A percentile compares a stretch with the other conserved stretches of the same genome.
phyloP scores from a whole-genome alignment of 495 filamentous ascomycete genomes.

The Trichodelitschia bisporula region DNA sequence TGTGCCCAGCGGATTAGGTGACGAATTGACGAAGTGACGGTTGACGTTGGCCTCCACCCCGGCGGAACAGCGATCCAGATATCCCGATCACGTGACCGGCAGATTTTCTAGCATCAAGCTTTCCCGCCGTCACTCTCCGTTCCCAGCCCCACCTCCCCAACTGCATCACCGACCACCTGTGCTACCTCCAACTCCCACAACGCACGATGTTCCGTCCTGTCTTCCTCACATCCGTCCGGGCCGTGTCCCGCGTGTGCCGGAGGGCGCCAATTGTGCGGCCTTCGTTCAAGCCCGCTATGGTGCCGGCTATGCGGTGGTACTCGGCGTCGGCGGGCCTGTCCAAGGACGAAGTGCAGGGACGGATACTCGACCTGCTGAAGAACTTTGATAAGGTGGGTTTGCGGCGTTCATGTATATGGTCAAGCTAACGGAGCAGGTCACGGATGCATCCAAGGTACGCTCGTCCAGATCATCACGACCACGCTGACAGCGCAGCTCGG shows the following conservation, averaged over 20 bases:
- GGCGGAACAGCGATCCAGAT: too few relatives aligned
- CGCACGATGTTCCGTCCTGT: slow-evolving; percentile 66
- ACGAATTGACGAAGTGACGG: too few relatives aligned
- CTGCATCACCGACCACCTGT: not conserved
- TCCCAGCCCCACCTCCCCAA: not conserved
- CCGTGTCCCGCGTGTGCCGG: slow-evolving; percentile 25
- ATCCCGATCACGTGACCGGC: too few relatives aligned
- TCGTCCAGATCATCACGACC: not conserved
- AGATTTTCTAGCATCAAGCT: too few relatives aligned
- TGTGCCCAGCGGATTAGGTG: too few relatives aligned
- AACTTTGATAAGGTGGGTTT: slow-evolving; percentile 87
- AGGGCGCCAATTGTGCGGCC: slow-evolving; percentile 30
- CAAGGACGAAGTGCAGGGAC: slow-evolving; percentile 67
- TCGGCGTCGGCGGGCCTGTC: slow-evolving; percentile 52
- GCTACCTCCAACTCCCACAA: too few relatives aligned
- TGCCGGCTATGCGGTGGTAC: slow-evolving; percentile 37
- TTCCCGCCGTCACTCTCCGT: too few relatives aligned
- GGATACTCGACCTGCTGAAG: slow-evolving; percentile 76
- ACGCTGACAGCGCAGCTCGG: slow-evolving; percentile 34
- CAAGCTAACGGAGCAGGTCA: slow-evolving; percentile 13
- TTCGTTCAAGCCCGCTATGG: not conserved
- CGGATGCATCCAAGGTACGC: slow-evolving; percentile 19
- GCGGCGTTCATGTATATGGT: not conserved
- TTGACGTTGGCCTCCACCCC: too few relatives aligned
- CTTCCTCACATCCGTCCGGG: slow-evolving; percentile 37